Base-by-base conservation (phyloP, 805 yeast genomes). In the Candida yuanshanica region DNA sequence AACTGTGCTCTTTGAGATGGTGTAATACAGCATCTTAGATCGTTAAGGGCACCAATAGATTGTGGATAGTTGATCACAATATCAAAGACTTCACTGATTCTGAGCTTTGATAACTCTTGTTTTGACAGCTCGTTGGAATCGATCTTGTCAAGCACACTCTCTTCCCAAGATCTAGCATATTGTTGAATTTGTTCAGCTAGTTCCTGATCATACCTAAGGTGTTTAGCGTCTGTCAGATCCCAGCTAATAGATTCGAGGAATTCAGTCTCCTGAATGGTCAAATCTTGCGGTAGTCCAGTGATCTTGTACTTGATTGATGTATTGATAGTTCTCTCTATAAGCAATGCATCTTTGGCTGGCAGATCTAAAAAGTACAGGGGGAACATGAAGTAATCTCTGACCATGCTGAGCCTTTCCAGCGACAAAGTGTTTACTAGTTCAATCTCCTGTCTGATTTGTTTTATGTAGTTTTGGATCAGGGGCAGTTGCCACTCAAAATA, bases 21-120 rank as follows among this genome's bases (percentile, higher is more conserved):
- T 24, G 54, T 62, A 35, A 83, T 51, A 44, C 84, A 78, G 24
- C 57, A 59, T 42, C 74, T 70, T 17, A 86, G 58, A 48, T 87
- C 95, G 21, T 62, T 56, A 12, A 87, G 60, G 0, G 85, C 81
- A 4, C 67, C 60, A 10, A 55, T 52, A 1, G 86, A 72, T 4
- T 54, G 47, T 0, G 91, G 90, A 46, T 62, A 81, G 26, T 64
- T 61, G 1, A 64, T 46, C 0, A 84, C 75, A 20, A 86, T 71
- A 22, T 75, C 76, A 52, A 70, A 82, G 8, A 82, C 71, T 51
- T 85, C 88, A 1, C 53, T 46, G 1, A 71, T 74, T 43, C 93
- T 63, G 32, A 81, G 60, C n/a, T 49, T 49, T 5, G 52, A 39
- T 2, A 58, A 33, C 20, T 54, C 51, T 4, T 33, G 26, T 20